A percentile compares a stretch with the other conserved stretches of the same genome.
These are phyloP conservation scores for Plasmodium vivax DNA, from an alignment of 169 alveolate species.

Conservation along the genomic window DNA sequence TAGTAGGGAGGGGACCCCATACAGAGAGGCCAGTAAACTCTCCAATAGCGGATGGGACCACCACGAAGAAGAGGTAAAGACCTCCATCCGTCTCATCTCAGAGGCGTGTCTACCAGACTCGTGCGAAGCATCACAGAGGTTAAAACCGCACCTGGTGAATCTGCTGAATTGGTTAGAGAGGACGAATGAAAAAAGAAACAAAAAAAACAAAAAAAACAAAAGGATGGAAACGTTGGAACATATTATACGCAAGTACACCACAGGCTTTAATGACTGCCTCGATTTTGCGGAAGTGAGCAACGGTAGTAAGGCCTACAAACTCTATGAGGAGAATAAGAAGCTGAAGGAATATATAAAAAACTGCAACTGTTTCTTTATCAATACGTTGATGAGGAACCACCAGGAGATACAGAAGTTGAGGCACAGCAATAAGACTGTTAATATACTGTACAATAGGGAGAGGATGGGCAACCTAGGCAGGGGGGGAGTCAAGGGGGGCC, in stretches of 20 bases:
- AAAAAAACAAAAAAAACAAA: not conserved
- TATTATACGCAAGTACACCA: conserved; percentile 24
- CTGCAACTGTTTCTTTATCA: conserved; percentile 23
- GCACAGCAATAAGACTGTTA: conserved; percentile 41
- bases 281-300: conserved; percentile 27
- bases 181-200: not conserved
- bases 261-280: conserved; percentile 39
- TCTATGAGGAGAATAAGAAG: conserved; percentile 62
- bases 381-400: conserved; percentile 6
- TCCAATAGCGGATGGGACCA: not conserved
- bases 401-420: conserved; percentile 42
- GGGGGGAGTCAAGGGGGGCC: not conserved
- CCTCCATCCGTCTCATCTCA: not conserved
- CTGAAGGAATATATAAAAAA: conserved; percentile 40
- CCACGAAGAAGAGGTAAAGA: not conserved
- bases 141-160: not conserved
- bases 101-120: not conserved
- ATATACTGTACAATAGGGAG: conserved; percentile 54
- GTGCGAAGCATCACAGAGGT: not conserved
- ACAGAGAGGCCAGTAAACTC: not conserved
- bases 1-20: not conserved
- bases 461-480: conserved; percentile 4
- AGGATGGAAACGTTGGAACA: conserved; percentile 1
- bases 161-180: not conserved
- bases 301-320: conserved; percentile 16